phyloP scores from a whole-genome alignment of 2,329 filamentous ascomycete species.

The Aphanocladium album region DNA sequence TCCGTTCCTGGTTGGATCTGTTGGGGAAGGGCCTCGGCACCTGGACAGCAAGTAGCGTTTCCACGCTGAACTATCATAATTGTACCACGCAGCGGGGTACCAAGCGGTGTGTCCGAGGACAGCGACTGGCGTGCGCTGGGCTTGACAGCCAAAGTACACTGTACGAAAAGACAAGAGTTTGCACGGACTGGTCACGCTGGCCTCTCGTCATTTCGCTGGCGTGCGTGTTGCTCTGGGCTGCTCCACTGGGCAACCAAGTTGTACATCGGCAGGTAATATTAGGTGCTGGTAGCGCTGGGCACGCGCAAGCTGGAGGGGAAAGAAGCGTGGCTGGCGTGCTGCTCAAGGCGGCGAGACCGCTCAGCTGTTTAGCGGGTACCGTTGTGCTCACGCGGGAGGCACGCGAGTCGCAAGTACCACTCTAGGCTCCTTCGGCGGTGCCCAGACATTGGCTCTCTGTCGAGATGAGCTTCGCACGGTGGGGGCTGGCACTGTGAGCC shows the following conservation, averaged over 20 bases:
- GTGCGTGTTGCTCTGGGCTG: neutral
- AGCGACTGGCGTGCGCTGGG: neutral
- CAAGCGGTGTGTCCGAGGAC: neutral
- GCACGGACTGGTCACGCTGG: constrained; percentile 14
- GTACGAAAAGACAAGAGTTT: neutral
- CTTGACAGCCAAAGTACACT: neutral
- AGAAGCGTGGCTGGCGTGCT: neutral
- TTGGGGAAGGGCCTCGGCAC: neutral
- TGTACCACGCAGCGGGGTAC: neutral
- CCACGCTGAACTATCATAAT: neutral
- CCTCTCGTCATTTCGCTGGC: constrained; percentile 14
- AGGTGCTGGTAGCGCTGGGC: neutral
- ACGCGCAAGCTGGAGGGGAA: neutral
- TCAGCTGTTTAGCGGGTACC: neutral
- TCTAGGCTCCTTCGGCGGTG: neutral
- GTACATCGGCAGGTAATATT: neutral
- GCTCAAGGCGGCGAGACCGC: neutral
- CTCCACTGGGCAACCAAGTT: constrained; percentile 1
- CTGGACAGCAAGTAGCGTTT: neutral
- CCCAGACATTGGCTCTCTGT: neutral
- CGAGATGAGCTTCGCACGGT: neutral
- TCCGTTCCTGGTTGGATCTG: neutral
- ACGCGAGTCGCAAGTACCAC: constrained; percentile 2
- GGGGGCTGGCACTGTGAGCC: neutral
- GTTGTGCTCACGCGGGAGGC: neutral